Percentiles rank a stretch among this genome's conserved stretches.
phyloP scores from a whole-genome alignment of 306 rosid species.

The Sicyos edulis region DNA sequence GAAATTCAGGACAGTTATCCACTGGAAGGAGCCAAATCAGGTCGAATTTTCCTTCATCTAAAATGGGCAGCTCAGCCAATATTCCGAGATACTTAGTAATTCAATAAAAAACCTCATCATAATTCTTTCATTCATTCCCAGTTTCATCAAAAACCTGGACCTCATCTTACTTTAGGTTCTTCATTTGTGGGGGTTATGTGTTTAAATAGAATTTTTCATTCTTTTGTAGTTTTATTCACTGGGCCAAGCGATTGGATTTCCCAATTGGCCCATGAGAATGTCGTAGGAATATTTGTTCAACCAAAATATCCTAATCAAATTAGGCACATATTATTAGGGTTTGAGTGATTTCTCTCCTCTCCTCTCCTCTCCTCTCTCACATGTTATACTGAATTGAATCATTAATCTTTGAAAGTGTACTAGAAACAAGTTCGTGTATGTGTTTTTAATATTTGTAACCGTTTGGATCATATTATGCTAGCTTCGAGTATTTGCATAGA shows the following conservation, averaged over 20 bases:
- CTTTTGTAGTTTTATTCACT: constrained; percentile 5
- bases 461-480: no score
- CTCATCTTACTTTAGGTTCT: background rate
- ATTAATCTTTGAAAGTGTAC: background rate
- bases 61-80: constrained; percentile 68
- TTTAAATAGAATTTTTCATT: background rate
- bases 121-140: background rate
- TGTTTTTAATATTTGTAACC: no score
- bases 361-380: no score
- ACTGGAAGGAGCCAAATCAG: constrained; percentile 65
- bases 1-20: constrained; percentile 50
- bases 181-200: background rate
- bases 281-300: background rate
- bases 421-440: no score
- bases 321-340: background rate
- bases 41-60: constrained; percentile 45
- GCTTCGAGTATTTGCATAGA: no score
- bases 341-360: background rate
- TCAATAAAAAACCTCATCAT: background rate
- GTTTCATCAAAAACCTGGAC: background rate
- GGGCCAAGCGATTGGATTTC: constrained; percentile 1
- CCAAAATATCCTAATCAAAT: background rate
- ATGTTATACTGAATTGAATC: background rate
- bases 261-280: background rate
- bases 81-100: constrained; percentile 31